Evolutionary conservation across 2,329 filamentous ascomycete species (phyloP).

Genomic region (Penicillium sp.): DNA sequence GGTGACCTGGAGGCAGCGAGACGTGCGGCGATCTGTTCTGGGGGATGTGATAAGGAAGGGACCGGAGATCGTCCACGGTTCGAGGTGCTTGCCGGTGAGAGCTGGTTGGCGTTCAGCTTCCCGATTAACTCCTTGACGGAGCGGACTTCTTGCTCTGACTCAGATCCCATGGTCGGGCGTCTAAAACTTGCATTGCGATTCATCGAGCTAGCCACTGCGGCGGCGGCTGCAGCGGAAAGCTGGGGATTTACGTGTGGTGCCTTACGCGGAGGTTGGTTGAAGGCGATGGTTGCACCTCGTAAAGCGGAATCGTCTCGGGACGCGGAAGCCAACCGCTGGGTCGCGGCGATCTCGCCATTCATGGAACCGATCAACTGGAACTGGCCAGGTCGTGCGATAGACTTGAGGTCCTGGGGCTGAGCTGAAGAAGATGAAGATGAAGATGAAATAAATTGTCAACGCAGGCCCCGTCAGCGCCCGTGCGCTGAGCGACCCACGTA

Average conservation of each 20-base stretch:
- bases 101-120: conserved; percentile 27
- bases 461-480: neutral
- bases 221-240: conserved; percentile 17
- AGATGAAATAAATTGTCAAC: neutral
- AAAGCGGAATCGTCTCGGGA: conserved; percentile 31
- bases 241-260: conserved; percentile 16
- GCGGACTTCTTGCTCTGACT: conserved; percentile 30
- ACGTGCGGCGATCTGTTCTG: conserved; percentile 37
- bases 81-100: conserved; percentile 9
- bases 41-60: conserved; percentile 18
- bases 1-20: conserved; percentile 33
- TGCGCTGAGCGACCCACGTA: neutral
- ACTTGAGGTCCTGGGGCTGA: neutral
- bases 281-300: conserved; percentile 39
- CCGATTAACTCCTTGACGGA: conserved; percentile 42
- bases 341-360: conserved; percentile 32
- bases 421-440: neutral
- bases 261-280: conserved; percentile 24
- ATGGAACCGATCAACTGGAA: conserved; percentile 13
- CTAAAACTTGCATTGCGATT: conserved; percentile 14
- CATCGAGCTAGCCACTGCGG: conserved; percentile 19
- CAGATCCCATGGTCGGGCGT: conserved; percentile 19
- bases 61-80: conserved; percentile 13
- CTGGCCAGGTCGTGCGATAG: neutral
- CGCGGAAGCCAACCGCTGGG: conserved; percentile 28